Base-by-base conservation (phyloP, 2,329 filamentous ascomycete genomes). In the Helotiales sp. region DNA sequence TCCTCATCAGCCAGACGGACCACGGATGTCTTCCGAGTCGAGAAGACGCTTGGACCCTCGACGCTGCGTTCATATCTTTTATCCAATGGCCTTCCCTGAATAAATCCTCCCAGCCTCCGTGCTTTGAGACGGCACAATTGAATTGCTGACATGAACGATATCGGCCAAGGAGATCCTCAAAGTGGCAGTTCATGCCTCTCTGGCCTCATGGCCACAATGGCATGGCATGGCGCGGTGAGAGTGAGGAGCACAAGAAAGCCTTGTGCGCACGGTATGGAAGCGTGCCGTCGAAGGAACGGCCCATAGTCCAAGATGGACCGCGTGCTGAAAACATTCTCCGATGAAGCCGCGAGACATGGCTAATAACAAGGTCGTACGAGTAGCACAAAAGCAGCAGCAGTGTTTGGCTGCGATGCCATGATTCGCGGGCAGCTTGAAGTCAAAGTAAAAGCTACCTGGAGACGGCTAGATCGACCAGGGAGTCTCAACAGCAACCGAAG, bases 101-200 rank as follows among this genome's bases (percentile, higher is more conserved):
- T 48, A 60, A 65, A 59, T 59, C 59, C 57, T 54, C 58, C 62
- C 58, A 61, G 62, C 62, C 59, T 60, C 60, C 55, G 42, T 49
- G 33, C 48, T 38, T 49, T 49, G 40, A 47, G 38, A 54, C 46
- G 55, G 30, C 31, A 52, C 52, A 44, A 55, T 58, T 53, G 50
- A 42, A 54, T 50, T 59, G 60, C 54, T 62, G 57, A 57, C 57
- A 48, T 42, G 25, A 51, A 60, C 57, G 60, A 58, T 53, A 60
- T 60, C 57, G 60, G 55, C 49, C 49, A 34, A 22, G 19, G 31
- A 38, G 17, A 27, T 25, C 24, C 6, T 40, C 34, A 42, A 47
- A 52, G 9, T 59, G 40, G 38, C 36, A 30, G 27, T 56, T 55
- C 17, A 51, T 55, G 52, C 54, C 58, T 54, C 24, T 17, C 33